A percentile compares a stretch with the other conserved stretches of the same genome.
phyloP scores from a whole-genome alignment of 2,329 filamentous ascomycete genomes.

The Plectosphaerella sp. region DNA sequence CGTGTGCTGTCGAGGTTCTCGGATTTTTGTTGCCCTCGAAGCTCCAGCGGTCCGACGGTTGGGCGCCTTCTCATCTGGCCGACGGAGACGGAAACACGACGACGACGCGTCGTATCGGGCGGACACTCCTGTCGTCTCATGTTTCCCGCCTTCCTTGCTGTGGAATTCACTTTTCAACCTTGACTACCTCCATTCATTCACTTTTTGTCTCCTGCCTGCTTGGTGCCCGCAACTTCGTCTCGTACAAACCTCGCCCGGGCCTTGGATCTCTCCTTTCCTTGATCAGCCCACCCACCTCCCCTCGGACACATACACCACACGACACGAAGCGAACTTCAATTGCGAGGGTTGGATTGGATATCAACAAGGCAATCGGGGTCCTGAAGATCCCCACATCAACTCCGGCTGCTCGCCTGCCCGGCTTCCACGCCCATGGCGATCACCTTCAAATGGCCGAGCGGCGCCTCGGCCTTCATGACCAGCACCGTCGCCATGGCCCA shows the following conservation, averaged over 20 bases:
- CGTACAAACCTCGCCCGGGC: neutral
- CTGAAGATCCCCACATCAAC: too few species aligned
- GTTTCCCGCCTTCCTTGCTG: too few species aligned
- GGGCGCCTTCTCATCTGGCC: too few species aligned
- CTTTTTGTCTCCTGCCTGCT: neutral
- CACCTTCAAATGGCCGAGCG: neutral
- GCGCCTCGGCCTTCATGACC: neutral
- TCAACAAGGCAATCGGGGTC: too few species aligned
- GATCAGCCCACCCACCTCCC: neutral
- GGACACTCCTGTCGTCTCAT: too few species aligned
- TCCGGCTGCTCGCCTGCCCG: neutral
- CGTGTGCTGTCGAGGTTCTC: too few species aligned
- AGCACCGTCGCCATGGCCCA: neutral
- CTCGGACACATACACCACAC: neutral
- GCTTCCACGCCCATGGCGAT: neutral
- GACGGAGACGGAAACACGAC: too few species aligned
- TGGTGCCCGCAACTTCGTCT: neutral
- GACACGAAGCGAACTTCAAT: too few species aligned
- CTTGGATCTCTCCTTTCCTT: neutral
- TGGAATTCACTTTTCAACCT: neutral
- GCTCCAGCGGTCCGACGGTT: too few species aligned
- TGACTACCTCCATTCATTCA: neutral
- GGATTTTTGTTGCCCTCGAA: too few species aligned
- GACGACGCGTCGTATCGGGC: too few species aligned
- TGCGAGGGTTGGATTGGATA: too few species aligned